A percentile compares a stretch with the other conserved stretches of the same genome.
Conservation (phyloP, 2,329 filamentous ascomycete species). For the Mariannaea elegans region DNA sequence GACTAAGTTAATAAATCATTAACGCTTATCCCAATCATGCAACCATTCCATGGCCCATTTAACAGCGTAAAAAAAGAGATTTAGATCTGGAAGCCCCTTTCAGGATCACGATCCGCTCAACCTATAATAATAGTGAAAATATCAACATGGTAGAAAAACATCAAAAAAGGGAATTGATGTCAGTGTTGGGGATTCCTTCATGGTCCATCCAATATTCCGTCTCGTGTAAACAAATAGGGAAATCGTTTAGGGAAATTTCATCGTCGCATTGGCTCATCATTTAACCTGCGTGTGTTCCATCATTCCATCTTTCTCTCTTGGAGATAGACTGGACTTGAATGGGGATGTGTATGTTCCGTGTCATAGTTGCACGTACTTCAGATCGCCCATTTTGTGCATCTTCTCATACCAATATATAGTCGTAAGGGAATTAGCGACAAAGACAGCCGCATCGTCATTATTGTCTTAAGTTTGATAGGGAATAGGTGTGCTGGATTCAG, state of each 20-base stretch:
- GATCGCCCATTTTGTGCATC: not conserved
- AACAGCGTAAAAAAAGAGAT: not conserved
- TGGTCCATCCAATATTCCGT: not conserved
- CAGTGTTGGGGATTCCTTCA: not conserved
- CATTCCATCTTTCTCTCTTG: not conserved
- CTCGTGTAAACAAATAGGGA: not conserved
- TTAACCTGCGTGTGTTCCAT: not conserved
- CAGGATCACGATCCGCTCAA: not conserved
- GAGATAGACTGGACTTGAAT: not conserved
- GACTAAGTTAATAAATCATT: not conserved
- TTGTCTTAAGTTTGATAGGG: not conserved
- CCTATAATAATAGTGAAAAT: not conserved
- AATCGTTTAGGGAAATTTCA: constrained; percentile 2
- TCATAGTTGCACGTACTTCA: constrained; percentile 11
- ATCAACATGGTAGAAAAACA: constrained; percentile 2
- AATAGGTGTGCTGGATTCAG: not conserved
- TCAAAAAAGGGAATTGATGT: not conserved
- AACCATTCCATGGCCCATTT: not conserved
- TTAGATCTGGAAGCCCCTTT: not conserved
- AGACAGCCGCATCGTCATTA: constrained; percentile 13
- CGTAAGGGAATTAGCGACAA: constrained; percentile 1
- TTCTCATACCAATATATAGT: not conserved
- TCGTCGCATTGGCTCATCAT: not conserved
- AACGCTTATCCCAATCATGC: not conserved
- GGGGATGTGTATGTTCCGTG: not conserved